Conservation (phyloP, 169 alveolate species). For the Besnoitia besnoiti region DNA sequence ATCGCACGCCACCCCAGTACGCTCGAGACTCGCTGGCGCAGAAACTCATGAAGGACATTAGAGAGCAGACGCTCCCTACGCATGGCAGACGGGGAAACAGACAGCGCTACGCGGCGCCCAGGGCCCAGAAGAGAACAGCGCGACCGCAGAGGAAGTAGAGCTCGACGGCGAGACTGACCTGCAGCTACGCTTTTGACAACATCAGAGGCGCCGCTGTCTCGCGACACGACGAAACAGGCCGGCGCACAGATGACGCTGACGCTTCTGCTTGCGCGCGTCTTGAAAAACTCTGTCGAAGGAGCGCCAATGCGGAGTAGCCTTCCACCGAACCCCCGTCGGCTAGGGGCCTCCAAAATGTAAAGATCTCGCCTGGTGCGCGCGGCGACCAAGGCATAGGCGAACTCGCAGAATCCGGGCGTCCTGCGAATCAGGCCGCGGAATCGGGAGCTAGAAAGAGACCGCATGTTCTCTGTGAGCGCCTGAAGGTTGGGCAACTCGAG, state of each 20-base stretch:
- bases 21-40: too few relatives aligned
- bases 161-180: too few relatives aligned
- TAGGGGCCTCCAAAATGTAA: not conserved
- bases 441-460: not conserved
- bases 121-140: not conserved
- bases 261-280: not conserved
- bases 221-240: not conserved
- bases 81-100: not conserved
- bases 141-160: too few relatives aligned
- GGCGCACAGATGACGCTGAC: constrained; percentile 18
- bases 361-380: not conserved
- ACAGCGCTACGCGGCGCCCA: not conserved
- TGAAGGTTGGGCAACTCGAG: not conserved
- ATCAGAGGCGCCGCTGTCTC: not conserved
- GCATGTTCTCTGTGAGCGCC: not conserved
- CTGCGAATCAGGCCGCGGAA: constrained; percentile 1
- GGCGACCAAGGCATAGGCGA: not conserved
- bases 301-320: constrained; percentile 12
- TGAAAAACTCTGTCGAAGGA: not conserved
- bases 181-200: not conserved
- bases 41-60: too few relatives aligned
- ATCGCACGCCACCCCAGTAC: too few relatives aligned
- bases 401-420: constrained; percentile 18
- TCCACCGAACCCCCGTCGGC: not conserved
- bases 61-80: too few relatives aligned